phyloP scores from a whole-genome alignment of 2,329 filamentous ascomycete species.

The Waltergamsia citrina region DNA sequence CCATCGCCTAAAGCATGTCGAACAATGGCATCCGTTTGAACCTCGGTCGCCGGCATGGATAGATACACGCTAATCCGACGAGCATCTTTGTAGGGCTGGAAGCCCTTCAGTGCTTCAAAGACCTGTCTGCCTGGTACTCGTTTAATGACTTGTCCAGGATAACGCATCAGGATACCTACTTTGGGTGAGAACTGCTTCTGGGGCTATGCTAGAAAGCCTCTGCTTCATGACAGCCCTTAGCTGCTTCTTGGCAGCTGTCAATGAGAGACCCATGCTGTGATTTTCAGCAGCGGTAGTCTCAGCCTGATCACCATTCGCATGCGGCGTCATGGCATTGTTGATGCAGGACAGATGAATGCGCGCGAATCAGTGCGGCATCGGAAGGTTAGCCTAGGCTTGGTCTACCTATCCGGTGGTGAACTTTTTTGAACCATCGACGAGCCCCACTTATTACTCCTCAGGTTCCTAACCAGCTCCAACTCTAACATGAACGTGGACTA shows the following conservation, averaged over 20 bases:
- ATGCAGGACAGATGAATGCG: no score
- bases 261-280: conserved; percentile 42
- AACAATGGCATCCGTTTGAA: conserved; percentile 77
- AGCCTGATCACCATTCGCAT: no score
- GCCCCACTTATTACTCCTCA: no score
- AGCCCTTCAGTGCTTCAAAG: conserved; percentile 52
- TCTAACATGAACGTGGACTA: no score
- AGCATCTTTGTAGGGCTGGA: conserved; percentile 68
- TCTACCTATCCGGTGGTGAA: no score
- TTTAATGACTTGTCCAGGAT: conserved; percentile 13
- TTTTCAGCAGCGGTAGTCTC: no score
- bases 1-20: conserved; percentile 65
- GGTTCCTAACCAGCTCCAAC: no score
- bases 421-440: no score
- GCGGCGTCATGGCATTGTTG: no score
- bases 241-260: conserved; percentile 65
- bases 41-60: conserved; percentile 82
- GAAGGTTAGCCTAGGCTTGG: no score
- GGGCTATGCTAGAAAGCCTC: conserved; percentile 49
- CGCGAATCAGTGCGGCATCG: no score
- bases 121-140: conserved; percentile 54
- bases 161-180: conserved; percentile 46
- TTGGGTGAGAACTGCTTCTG: conserved; percentile 56
- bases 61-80: conserved; percentile 76
- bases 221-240: conserved; percentile 63